Evolutionary conservation across 1,139 yeast genomes (phyloP).

Genomic region (Suhomyces maxii): DNA sequence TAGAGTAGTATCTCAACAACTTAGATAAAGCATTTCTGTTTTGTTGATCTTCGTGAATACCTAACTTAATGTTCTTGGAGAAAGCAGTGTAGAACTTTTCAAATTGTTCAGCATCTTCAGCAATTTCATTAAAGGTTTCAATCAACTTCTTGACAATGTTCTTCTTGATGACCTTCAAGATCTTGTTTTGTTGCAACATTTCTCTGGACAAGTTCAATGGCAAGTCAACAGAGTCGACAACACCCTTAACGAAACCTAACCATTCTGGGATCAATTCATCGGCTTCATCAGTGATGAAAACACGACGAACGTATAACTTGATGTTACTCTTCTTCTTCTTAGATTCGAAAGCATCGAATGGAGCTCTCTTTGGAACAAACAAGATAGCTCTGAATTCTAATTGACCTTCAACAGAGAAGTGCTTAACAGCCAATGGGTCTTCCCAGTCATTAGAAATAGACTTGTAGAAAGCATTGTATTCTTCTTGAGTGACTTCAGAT

Average conservation of each 20-base stretch:
- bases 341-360: slow-evolving; percentile 94
- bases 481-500: slow-evolving; percentile 95
- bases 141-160: slow-evolving; percentile 98
- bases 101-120: slow-evolving; percentile 98
- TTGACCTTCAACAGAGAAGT: slow-evolving; percentile 99
- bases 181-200: slow-evolving; percentile 99
- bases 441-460: slow-evolving; percentile 99
- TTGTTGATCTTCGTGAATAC: slow-evolving; percentile 98
- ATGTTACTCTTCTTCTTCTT: slow-evolving; percentile 99
- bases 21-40: slow-evolving; percentile 95
- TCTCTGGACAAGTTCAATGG: slow-evolving; percentile 99
- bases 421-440: slow-evolving; percentile 99
- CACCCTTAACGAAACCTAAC: slow-evolving; percentile 97
- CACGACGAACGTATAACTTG: slow-evolving; percentile 99
- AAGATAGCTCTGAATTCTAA: slow-evolving; percentile 98
- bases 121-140: slow-evolving; percentile 98
- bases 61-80: slow-evolving; percentile 97
- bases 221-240: slow-evolving; percentile 98
- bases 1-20: slow-evolving; percentile 95
- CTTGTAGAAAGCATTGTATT: slow-evolving; percentile 99
- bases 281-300: slow-evolving; percentile 98
- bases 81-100: slow-evolving; percentile 98
- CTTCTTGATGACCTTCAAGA: slow-evolving; percentile 98
- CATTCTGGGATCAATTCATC: slow-evolving; percentile 99
- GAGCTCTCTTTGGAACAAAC: slow-evolving; percentile 98